A percentile compares a stretch with the other conserved stretches of the same genome.
phyloP scores from a whole-genome alignment of 495 filamentous ascomycete genomes.

The Aspergillus panamensis region DNA sequence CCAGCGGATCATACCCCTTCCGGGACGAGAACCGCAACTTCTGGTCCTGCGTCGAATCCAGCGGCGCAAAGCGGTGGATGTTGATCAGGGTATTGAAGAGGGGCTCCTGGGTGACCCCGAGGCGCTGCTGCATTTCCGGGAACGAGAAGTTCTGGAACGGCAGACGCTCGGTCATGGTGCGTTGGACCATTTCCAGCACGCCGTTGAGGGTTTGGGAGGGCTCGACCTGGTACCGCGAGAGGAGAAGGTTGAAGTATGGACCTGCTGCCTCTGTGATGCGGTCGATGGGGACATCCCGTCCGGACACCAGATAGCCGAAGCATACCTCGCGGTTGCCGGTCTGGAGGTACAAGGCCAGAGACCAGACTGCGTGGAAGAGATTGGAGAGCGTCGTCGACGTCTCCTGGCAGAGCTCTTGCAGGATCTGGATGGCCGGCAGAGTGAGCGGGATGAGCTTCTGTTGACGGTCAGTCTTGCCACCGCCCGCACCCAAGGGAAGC shows the following conservation, averaged over 20 bases:
- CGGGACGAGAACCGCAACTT: too few species aligned
- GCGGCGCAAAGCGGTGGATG: too few species aligned
- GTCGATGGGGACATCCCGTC: slow-evolving; percentile 27
- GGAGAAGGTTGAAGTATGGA: slow-evolving; percentile 35
- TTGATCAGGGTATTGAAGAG: too few species aligned
- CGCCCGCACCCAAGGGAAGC: slow-evolving; percentile 34
- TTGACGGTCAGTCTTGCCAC: neutral
- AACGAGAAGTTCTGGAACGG: too few species aligned
- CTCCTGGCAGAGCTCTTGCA: slow-evolving; percentile 25
- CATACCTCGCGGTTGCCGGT: slow-evolving; percentile 39
- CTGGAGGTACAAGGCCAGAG: slow-evolving; percentile 37
- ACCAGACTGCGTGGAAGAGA: slow-evolving; percentile 43
- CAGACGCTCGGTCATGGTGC: too few species aligned
- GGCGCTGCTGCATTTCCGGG: too few species aligned
- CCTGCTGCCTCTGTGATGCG: slow-evolving; percentile 31
- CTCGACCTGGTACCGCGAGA: too few species aligned
- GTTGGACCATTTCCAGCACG: too few species aligned
- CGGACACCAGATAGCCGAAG: slow-evolving; percentile 41
- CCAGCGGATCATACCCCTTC: too few species aligned
- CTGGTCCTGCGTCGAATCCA: too few species aligned
- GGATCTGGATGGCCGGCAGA: neutral
- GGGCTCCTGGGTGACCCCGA: too few species aligned
- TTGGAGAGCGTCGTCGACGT: slow-evolving; percentile 22
- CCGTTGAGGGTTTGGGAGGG: too few species aligned
- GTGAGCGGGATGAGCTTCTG: neutral